Conservation (phyloP, 2,329 filamentous ascomycete species). For the Corniculantispora saksenae region DNA sequence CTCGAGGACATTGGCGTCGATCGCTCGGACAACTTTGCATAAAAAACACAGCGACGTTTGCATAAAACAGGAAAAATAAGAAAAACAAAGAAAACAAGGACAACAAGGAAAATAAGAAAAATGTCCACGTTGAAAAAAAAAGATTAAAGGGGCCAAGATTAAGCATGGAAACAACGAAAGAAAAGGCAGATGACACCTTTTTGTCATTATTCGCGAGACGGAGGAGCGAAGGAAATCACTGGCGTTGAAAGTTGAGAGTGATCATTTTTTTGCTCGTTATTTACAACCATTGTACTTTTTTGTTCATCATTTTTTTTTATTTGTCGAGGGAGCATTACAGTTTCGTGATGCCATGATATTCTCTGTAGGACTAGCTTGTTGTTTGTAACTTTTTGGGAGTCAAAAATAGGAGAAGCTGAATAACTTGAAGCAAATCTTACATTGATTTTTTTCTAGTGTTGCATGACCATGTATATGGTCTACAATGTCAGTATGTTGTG, state of each 20-base stretch:
- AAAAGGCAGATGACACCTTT: neutral
- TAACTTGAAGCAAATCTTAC: neutral
- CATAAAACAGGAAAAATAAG: too few relatives aligned
- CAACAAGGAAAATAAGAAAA: neutral
- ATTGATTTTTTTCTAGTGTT: neutral
- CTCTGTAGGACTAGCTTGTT: conserved; percentile 15
- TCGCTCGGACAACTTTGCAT: conserved; percentile 89
- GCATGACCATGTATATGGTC: neutral
- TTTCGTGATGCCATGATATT: conserved; percentile 7
- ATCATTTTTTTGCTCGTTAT: neutral
- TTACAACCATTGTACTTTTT: conserved; percentile 8
- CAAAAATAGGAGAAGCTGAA: neutral
- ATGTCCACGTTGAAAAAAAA: neutral
- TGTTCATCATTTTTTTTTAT: neutral
- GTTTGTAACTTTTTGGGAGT: neutral
- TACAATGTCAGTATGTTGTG: neutral
- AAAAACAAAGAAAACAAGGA: too few relatives aligned
- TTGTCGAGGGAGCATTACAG: conserved; percentile 1
- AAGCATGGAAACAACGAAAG: neutral
- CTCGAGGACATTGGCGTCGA: conserved; percentile 97
- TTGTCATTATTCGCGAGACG: neutral
- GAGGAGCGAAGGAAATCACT: neutral
- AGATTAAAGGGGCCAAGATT: neutral
- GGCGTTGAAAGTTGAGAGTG: conserved; percentile 12
- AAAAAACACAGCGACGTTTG: too few relatives aligned